These are phyloP conservation scores for Geranium rotundifolium DNA, from an alignment of 345 rosid genomes.

Conservation along the genomic window DNA sequence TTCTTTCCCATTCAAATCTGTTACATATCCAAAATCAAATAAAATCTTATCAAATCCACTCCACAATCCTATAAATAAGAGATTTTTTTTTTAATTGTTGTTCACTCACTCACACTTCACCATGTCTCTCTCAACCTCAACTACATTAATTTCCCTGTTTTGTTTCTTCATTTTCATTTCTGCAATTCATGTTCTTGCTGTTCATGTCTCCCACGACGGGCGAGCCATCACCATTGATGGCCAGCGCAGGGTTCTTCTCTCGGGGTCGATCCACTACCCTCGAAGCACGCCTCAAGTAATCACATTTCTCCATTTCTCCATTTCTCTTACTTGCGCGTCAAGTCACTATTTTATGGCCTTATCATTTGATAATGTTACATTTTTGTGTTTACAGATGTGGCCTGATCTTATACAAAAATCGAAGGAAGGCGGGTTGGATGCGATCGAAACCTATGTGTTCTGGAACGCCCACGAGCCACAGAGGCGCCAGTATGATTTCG, in stretches of 20 bases:
- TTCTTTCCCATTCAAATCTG: too few species aligned
- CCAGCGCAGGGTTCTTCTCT: conserved; percentile 20
- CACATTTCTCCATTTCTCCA: too few species aligned
- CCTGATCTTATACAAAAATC: conserved; percentile 44
- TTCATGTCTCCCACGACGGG: conserved; percentile 9
- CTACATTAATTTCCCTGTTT: neutral
- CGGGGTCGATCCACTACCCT: conserved; percentile 37
- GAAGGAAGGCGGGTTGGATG: conserved; percentile 55
- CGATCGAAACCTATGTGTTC: conserved; percentile 56
- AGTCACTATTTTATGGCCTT: neutral
- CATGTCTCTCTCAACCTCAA: too few species aligned
- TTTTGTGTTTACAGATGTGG: conserved; percentile 42
- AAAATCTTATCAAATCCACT: too few species aligned
- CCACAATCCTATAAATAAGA: too few species aligned
- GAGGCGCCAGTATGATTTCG: conserved; percentile 43
- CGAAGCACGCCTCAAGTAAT: conserved; percentile 32
- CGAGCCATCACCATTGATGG: conserved; percentile 29
- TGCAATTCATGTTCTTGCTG: neutral
- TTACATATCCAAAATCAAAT: too few species aligned
- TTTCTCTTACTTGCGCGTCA: neutral
- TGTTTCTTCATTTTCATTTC: neutral
- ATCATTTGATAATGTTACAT: neutral
- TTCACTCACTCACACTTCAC: too few species aligned
- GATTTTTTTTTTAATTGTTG: too few species aligned
- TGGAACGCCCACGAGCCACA: conserved; percentile 57